Conservation (phyloP, 306 rosid species). For the Pachyrhizus erosus region DNA sequence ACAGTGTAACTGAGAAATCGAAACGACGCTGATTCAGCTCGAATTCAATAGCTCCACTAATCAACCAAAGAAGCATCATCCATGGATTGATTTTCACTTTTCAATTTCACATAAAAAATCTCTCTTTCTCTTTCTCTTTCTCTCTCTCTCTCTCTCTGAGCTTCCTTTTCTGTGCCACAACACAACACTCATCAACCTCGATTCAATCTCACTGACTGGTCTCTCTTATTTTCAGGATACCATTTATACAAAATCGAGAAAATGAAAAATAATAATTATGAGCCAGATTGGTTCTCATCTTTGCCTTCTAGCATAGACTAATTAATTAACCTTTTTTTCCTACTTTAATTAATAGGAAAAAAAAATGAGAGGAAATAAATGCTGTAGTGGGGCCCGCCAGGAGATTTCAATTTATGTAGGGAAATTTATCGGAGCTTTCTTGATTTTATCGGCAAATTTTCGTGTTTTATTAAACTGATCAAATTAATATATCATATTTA, state of each 20-base stretch:
- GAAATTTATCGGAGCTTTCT: conserved; percentile 32
- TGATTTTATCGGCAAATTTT: conserved; percentile 25
- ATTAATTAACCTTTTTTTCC: not conserved
- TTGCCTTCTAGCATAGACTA: not conserved
- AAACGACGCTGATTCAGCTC: conserved; percentile 53
- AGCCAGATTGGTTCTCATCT: not conserved
- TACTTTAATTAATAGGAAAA: not conserved
- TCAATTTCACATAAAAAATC: not conserved
- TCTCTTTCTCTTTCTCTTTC: too few species aligned
- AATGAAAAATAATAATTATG: not conserved
- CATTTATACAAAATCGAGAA: not conserved
- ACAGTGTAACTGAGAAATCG: conserved; percentile 22
- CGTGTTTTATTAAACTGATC: too few species aligned
- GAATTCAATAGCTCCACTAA: conserved; percentile 13
- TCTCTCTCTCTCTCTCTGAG: conserved; percentile 21
- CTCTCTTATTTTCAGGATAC: not conserved
- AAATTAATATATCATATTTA: too few species aligned
- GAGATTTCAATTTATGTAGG: conserved; percentile 42
- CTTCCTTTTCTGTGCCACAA: conserved; percentile 47
- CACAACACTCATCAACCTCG: conserved; percentile 49
- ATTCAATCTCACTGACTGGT: conserved; percentile 58
- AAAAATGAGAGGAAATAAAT: not conserved
- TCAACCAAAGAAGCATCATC: conserved; percentile 30
- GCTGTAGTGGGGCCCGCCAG: conserved; percentile 27
- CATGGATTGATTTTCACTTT: not conserved